Base-by-base conservation (phyloP, 1,284 basidiomycete species). In the Pascua guehoae region DNA sequence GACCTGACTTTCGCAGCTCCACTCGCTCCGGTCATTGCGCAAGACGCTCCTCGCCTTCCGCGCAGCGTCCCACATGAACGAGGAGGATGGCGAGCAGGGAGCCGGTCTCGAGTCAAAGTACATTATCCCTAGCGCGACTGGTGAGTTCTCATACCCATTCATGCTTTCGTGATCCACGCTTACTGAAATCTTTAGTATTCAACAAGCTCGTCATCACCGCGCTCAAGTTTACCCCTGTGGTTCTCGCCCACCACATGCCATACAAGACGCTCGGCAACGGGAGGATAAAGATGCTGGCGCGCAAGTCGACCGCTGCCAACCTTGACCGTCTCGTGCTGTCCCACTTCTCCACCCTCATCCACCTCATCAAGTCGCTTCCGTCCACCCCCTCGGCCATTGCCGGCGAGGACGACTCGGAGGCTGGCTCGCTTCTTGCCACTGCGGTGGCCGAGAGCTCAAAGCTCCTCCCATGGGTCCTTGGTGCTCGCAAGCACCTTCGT, bases 311-410 rank as follows among this genome's bases (percentile, higher is more conserved):
- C 10, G 86, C 91, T 63, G 79, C 82, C 49, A 81, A 86, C 0
- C 81, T 97, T n/a, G 90, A 92, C 73, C 91, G 92, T 67, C 81
- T 96, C 24, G 84, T 97, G 58, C 81, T 93, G 16, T 92, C 91
- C 5, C 91, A 90, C 77, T 92, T 95, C 72, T 84, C 88, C 71
- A 95, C 92, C 62, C 78, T 90, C 47, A 81, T 91, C 24, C 86
- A 90, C 66, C 76, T 95, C 41, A 82, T 92, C 58, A 83, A 84
- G 9, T 88, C 93, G 63, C 80, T 93, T 2, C 87, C 88, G 84
- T 69, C 80, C 3, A 67, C 67, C 0, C 72, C 82, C 80, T 72
- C 68, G 12, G 59, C 66, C 5, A 53, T 70, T 5, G 55, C 59
- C 3, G 64, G 57, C 10, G 66, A 63, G n/a, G 67, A 69, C 17